Percentiles rank a stretch among this genome's conserved stretches.
These are phyloP conservation scores for Beta lomatogona DNA, from an alignment of 179 eudicot species.

Conservation along the genomic window DNA sequence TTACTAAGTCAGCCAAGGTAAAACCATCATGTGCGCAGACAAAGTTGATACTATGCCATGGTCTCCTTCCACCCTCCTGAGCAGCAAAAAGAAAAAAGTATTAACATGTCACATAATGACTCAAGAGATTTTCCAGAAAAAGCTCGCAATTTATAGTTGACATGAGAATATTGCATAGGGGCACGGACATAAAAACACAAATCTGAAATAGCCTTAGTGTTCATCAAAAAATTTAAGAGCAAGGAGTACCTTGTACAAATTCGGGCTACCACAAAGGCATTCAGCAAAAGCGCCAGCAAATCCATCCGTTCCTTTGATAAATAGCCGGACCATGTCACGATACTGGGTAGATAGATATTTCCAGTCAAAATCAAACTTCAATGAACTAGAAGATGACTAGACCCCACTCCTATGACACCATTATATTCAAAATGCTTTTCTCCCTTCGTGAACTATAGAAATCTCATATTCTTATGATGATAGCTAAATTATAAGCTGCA, in stretches of 20 bases:
- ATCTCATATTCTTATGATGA: background rate
- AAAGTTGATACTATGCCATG: slow-evolving; percentile 96
- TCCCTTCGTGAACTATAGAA: background rate
- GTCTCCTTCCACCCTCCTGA: slow-evolving; percentile 94
- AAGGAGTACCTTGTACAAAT: slow-evolving; percentile 72
- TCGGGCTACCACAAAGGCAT: slow-evolving; percentile 97
- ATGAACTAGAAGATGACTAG: slow-evolving; percentile 1
- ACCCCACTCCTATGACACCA: background rate
- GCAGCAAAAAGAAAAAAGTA: background rate
- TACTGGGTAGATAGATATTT: slow-evolving; percentile 50
- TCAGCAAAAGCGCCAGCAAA: slow-evolving; percentile 98
- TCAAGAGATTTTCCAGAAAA: background rate
- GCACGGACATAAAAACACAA: background rate
- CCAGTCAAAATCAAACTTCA: slow-evolving; percentile 16
- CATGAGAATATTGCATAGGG: background rate
- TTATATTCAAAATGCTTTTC: background rate
- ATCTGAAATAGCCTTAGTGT: background rate
- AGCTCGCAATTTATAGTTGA: background rate
- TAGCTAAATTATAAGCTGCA: background rate
- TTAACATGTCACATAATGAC: background rate
- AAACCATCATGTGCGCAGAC: slow-evolving; percentile 97
- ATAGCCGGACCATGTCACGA: slow-evolving; percentile 85
- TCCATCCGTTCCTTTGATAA: slow-evolving; percentile 96
- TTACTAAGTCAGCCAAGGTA: slow-evolving; percentile 89
- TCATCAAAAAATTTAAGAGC: slow-evolving; percentile 4